A percentile compares a stretch with the other conserved stretches of the same genome.
phyloP scores from a whole-genome alignment of 2,329 filamentous ascomycete species.

The Fusarium oxysporum region DNA sequence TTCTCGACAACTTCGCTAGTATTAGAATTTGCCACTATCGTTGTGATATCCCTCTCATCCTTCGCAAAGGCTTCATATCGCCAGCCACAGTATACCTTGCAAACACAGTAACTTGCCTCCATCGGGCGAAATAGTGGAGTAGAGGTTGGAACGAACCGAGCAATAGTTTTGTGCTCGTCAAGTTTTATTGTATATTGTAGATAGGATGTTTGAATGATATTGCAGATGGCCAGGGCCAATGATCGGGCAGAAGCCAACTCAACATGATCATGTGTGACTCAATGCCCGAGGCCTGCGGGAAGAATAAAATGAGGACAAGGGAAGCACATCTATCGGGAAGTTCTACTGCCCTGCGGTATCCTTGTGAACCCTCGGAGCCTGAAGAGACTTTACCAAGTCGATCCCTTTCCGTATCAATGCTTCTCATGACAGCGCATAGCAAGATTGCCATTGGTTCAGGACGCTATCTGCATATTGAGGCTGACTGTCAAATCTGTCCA shows the following conservation, averaged over 20 bases:
- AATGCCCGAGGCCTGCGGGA: background rate
- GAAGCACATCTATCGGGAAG: background rate
- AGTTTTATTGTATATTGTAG: background rate
- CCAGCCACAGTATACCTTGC: constrained; percentile 13
- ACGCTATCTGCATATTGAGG: constrained; percentile 40
- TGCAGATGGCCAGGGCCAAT: background rate
- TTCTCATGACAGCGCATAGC: background rate
- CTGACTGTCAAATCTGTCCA: constrained; percentile 17
- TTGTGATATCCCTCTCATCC: constrained; percentile 27
- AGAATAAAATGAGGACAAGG: background rate
- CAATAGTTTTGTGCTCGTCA: background rate
- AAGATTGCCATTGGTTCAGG: constrained; percentile 7
- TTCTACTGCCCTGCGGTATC: background rate
- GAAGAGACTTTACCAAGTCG: background rate
- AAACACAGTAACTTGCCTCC: constrained; percentile 15
- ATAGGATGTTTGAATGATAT: background rate
- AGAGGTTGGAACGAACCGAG: background rate
- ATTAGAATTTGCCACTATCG: constrained; percentile 38
- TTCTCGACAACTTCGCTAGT: constrained; percentile 22
- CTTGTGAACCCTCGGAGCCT: background rate
- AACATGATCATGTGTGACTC: background rate
- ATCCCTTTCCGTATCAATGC: background rate
- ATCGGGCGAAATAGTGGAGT: background rate
- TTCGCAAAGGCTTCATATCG: constrained; percentile 10
- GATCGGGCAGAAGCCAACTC: background rate